These are phyloP conservation scores for Petunia axillaris DNA, from an alignment of 257 asterid genomes.

Conservation along the genomic window DNA sequence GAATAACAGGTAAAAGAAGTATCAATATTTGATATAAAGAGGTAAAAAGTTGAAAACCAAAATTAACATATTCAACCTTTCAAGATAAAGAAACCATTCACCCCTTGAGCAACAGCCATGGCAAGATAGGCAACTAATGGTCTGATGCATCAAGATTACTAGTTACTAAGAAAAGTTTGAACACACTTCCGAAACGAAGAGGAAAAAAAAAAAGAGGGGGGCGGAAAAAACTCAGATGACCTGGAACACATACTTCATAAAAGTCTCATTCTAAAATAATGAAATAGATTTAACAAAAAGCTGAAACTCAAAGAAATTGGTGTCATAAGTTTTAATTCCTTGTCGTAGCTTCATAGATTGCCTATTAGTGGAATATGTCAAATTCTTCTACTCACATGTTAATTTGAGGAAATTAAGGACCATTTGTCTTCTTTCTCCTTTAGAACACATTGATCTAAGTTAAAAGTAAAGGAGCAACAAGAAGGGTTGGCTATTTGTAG, in stretches of 20 bases:
- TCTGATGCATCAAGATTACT: slow-evolving; percentile 6
- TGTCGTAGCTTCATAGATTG: not conserved
- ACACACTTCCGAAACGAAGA: not conserved
- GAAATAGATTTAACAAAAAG: not conserved
- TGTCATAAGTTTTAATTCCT: not conserved
- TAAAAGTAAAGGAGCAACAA: not conserved
- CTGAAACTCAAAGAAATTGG: slow-evolving; percentile 10
- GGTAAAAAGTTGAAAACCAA: not conserved
- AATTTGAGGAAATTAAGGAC: not conserved
- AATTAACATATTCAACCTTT: not conserved
- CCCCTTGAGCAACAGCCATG: not conserved
- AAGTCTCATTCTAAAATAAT: not conserved
- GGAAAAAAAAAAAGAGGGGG: not conserved
- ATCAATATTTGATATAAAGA: not conserved
- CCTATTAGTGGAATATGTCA: not conserved
- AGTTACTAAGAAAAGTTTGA: not conserved
- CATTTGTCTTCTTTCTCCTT: slow-evolving; percentile 6
- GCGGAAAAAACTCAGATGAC: not conserved
- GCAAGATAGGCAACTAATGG: slow-evolving; percentile 6
- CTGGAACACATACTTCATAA: slow-evolving; percentile 1
- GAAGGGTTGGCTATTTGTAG: not conserved
- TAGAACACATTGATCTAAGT: not conserved
- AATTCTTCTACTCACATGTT: slow-evolving; percentile 4
- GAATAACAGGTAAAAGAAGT: not conserved
- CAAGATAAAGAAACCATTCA: not conserved